A percentile compares a stretch with the other conserved stretches of the same genome.
Conservation (phyloP, 805 yeast species). For the Myxozyma vanderwaltii region DNA sequence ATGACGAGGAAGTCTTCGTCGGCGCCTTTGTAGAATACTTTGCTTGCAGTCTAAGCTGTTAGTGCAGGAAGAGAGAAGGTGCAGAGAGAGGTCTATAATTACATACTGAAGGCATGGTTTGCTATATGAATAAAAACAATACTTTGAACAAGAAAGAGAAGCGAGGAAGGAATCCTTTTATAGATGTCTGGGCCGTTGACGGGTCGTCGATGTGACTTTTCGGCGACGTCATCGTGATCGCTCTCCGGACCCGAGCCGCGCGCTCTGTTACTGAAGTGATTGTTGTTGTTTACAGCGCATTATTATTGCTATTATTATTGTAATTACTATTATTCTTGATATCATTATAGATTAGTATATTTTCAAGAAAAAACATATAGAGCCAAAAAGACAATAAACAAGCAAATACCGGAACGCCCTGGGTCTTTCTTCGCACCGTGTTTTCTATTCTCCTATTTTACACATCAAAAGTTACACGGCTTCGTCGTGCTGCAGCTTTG, state of each 20-base stretch:
- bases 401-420: no score
- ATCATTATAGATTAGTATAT: not conserved
- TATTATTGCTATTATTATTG: no score
- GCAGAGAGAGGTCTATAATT: not conserved
- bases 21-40: conserved; percentile 53
- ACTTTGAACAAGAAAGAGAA: not conserved
- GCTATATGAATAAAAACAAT: not conserved
- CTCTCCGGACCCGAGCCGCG: no score
- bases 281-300: no score
- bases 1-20: conserved; percentile 67
- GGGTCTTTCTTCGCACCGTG: no score
- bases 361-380: not conserved
- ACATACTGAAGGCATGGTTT: conserved; percentile 6
- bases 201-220: no score
- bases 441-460: no score
- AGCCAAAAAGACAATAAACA: not conserved
- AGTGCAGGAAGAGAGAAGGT: not conserved
- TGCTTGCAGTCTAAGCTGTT: not conserved
- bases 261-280: no score
- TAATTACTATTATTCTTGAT: no score
- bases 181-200: no score
- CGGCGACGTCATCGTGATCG: no score
- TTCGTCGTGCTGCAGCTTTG: conserved; percentile 26
- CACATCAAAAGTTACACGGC: not conserved
- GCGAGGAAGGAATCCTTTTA: not conserved